Conservation (phyloP, 2,329 filamentous ascomycete species). For the Pseudopithomyces chartarum region DNA sequence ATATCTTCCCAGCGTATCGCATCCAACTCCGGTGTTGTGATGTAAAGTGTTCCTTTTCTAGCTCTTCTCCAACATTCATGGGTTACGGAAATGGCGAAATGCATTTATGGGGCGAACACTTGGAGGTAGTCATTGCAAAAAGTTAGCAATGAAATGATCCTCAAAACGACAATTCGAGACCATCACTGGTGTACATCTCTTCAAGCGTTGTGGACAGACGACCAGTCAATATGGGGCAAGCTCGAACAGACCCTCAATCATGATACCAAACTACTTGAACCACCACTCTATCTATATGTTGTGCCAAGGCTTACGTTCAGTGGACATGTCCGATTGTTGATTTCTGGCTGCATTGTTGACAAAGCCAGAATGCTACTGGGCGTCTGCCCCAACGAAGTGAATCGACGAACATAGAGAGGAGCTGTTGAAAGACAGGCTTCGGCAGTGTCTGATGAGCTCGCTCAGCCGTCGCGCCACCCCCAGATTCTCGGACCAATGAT, state of each 20-base stretch:
- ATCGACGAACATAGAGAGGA: no score
- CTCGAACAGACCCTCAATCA: neutral
- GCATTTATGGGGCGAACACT: slow-evolving; percentile 45
- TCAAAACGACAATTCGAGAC: slow-evolving; percentile 17
- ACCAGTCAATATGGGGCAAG: neutral
- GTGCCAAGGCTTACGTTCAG: no score
- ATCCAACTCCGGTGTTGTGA: slow-evolving; percentile 99
- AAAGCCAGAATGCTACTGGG: no score
- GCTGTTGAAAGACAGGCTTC: no score
- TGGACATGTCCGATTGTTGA: no score
- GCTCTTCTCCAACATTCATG: slow-evolving; percentile 45
- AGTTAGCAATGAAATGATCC: slow-evolving; percentile 43
- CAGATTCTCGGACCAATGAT: no score
- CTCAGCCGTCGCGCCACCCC: no score
- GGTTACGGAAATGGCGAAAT: slow-evolving; percentile 47
- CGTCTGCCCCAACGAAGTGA: no score
- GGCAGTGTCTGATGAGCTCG: no score
- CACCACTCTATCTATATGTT: neutral
- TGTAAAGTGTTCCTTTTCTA: slow-evolving; percentile 69
- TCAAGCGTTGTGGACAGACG: neutral
- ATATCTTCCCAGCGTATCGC: slow-evolving; percentile 80
- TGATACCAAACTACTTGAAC: slow-evolving; percentile 3
- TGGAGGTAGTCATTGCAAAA: slow-evolving; percentile 41
- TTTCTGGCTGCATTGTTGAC: no score
- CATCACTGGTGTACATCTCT: neutral